A percentile compares a stretch with the other conserved stretches of the same genome.
These are phyloP conservation scores for Wickerhamiella shivajii DNA, from an alignment of 805 yeast species.

Conservation along the genomic window DNA sequence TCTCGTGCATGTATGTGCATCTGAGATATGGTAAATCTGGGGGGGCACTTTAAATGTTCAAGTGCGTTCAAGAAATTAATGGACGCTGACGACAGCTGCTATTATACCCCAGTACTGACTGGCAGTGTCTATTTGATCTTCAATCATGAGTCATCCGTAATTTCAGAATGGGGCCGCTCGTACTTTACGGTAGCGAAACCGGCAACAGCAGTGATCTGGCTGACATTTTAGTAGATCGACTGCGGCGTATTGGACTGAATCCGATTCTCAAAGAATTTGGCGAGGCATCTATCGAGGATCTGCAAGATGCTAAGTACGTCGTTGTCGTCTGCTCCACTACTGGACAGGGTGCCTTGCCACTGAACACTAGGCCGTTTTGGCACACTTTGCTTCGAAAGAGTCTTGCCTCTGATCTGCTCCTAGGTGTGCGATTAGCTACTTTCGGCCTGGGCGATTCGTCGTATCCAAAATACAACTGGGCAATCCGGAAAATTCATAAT, in stretches of 20 bases:
- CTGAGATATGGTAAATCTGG: no score
- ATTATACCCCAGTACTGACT: no score
- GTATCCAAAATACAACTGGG: slow-evolving; percentile 77
- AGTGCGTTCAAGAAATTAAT: no score
- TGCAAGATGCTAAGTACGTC: slow-evolving; percentile 35
- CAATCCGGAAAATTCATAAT: slow-evolving; percentile 68
- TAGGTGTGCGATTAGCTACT: slow-evolving; percentile 48
- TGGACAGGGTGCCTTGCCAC: slow-evolving; percentile 89
- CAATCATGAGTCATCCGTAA: no score
- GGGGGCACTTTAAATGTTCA: no score
- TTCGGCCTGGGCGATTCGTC: slow-evolving; percentile 93
- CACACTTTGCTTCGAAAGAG: slow-evolving; percentile 50
- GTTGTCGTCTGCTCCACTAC: slow-evolving; percentile 71
- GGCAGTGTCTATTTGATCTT: no score
- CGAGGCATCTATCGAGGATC: slow-evolving; percentile 12
- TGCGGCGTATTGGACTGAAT: slow-evolving; percentile 38
- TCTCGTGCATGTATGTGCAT: no score
- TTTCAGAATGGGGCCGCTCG: slow-evolving; percentile 4
- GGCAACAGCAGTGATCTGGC: slow-evolving; percentile 87
- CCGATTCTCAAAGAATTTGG: slow-evolving; percentile 47
- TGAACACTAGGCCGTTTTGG: slow-evolving; percentile 65
- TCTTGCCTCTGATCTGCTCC: slow-evolving; percentile 45
- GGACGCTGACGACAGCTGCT: no score
- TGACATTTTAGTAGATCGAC: slow-evolving; percentile 37
- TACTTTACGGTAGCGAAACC: slow-evolving; percentile 83